phyloP scores from a whole-genome alignment of 371 early-diverging fungal species.

The Mortierella sp. region DNA sequence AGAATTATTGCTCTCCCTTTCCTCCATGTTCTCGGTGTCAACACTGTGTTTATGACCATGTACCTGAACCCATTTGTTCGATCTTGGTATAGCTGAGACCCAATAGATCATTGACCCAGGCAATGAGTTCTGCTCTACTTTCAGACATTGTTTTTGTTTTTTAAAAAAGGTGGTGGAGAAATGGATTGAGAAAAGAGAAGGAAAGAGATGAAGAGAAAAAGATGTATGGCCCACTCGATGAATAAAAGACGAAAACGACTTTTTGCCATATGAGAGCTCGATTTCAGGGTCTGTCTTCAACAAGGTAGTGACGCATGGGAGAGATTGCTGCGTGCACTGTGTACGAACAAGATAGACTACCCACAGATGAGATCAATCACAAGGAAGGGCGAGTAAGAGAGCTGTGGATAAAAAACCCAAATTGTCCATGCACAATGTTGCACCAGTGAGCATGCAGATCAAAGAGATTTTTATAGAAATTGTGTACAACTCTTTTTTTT shows the following conservation, averaged over 20 bases:
- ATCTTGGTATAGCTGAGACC: conserved; percentile 91
- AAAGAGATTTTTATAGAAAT: too few species aligned
- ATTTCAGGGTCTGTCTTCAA: not conserved
- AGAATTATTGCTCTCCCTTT: not conserved
- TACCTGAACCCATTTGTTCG: conserved; percentile 95
- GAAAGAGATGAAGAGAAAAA: conserved; percentile 2
- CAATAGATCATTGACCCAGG: conserved; percentile 93
- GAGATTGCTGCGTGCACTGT: conserved; percentile 2
- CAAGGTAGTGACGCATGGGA: not conserved
- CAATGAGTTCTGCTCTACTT: conserved; percentile 88
- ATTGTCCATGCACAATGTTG: too few species aligned
- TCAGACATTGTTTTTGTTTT: conserved; percentile 70
- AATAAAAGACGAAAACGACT: not conserved
- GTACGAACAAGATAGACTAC: not conserved
- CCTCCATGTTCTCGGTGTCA: not conserved
- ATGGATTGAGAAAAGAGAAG: not conserved
- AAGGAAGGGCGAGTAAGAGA: too few species aligned
- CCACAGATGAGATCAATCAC: too few species aligned
- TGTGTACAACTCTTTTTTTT: too few species aligned
- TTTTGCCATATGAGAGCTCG: not conserved
- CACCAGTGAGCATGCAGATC: not conserved
- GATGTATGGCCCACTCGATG: not conserved
- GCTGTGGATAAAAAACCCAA: too few species aligned
- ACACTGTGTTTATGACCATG: not conserved
- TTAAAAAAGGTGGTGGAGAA: not conserved